A percentile compares a stretch with the other conserved stretches of the same genome.
Evolutionary conservation across 805 yeast genomes (phyloP).

Genomic region (Wickerhamomyces bovis): DNA sequence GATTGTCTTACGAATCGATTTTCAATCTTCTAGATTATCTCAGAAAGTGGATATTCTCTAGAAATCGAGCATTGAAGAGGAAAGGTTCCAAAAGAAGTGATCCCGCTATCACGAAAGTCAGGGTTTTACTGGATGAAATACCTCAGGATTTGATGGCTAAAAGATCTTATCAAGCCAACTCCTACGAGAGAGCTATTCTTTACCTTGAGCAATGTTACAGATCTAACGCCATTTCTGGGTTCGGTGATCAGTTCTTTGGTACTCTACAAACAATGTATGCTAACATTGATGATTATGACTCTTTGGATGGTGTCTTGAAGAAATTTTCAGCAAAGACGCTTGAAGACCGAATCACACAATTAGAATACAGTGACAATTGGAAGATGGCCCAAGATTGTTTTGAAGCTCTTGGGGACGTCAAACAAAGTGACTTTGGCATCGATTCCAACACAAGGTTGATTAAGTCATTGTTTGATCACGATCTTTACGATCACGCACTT

Average conservation of each 20-base stretch:
- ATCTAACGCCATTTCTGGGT: conserved; percentile 22
- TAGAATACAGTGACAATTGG: conserved; percentile 86
- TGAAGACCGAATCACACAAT: conserved; percentile 70
- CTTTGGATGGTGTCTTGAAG: conserved; percentile 79
- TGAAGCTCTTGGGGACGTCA: conserved; percentile 48
- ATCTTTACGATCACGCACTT: conserved; percentile 53
- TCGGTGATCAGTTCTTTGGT: conserved; percentile 33
- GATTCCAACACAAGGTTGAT: conserved; percentile 47
- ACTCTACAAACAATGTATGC: conserved; percentile 79
- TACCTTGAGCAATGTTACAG: conserved; percentile 76
- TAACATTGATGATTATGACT: conserved; percentile 82
- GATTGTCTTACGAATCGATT: conserved; percentile 62
- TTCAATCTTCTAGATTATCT: conserved; percentile 80
- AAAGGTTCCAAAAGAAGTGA: conserved; percentile 19
- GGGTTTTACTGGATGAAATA: conserved; percentile 44
- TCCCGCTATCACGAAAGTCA: conserved; percentile 33
- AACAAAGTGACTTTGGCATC: conserved; percentile 23
- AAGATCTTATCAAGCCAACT: conserved; percentile 75
- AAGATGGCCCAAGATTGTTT: conserved; percentile 80
- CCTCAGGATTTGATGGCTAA: conserved; percentile 69
- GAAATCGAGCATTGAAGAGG: conserved; percentile 18
- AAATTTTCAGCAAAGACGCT: conserved; percentile 63
- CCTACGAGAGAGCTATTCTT: conserved; percentile 81
- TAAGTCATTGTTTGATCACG: conserved; percentile 70
- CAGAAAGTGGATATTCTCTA: conserved; percentile 55